These are phyloP conservation scores for Picea glauca DNA, from an alignment of 75 land plant genomes.

Conservation along the genomic window DNA sequence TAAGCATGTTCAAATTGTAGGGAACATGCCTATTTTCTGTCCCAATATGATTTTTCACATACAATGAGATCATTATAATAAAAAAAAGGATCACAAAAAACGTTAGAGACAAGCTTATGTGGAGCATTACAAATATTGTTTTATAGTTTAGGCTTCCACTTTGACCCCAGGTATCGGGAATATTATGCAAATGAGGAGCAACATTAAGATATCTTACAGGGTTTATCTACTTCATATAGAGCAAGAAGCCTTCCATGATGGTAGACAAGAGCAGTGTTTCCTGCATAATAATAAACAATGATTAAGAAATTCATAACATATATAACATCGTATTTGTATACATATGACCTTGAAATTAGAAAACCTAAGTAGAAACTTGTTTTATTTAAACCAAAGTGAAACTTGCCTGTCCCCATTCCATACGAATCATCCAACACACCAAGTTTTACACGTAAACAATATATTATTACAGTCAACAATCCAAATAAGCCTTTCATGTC, in stretches of 20 bases:
- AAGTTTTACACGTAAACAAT: conserved; percentile 56
- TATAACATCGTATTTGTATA: not conserved
- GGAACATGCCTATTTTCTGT: not conserved
- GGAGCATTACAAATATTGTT: not conserved
- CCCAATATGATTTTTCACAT: not conserved
- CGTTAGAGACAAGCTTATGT: not conserved
- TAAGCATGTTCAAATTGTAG: not conserved
- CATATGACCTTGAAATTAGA: not conserved
- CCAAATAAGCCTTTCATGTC: conserved; percentile 84
- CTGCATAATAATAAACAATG: conserved; percentile 29
- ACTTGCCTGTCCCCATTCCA: conserved; percentile 67
- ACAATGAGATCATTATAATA: not conserved
- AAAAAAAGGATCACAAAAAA: not conserved
- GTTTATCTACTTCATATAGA: conserved; percentile 80
- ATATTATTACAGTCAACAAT: conserved; percentile 51
- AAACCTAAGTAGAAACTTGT: not conserved
- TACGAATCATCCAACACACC: conserved; percentile 67
- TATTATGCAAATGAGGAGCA: not conserved
- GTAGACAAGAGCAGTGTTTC: conserved; percentile 82
- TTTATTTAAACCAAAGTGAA: not conserved
- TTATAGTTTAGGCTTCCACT: not conserved
- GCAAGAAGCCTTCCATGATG: conserved; percentile 88
- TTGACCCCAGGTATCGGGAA: not conserved
- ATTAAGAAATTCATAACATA: not conserved
- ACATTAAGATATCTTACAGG: conserved; percentile 57